Base-by-base conservation (phyloP, 2,329 filamentous ascomycete genomes). In the Aspergillus uvarum region DNA sequence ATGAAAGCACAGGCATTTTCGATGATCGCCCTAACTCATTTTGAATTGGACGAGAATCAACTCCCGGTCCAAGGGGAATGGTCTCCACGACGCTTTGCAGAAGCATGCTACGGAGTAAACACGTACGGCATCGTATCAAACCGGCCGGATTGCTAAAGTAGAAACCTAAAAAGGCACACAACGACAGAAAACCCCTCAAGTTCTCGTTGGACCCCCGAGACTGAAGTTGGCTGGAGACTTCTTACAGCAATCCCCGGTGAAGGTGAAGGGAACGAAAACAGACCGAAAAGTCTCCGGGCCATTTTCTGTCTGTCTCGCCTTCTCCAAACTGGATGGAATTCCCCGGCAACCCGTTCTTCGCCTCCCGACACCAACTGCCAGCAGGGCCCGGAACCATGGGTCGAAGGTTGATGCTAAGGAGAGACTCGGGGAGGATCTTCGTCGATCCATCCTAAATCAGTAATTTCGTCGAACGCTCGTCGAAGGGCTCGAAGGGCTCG, bases 391-490 rank as follows among this genome's bases (percentile, higher is more conserved):
- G 42, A 55, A 55, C 53, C 53, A 48, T 24, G 53, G 53, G 48
- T 48, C 26, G 7, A 12, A 5, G 11, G 24, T 21, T 8, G 47
- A 42, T 38, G 24, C 16, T 24, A 47, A 8, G 10, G 29, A 24
- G 32, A 16, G 14, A 35, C 32, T 12, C 11, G 14, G 32, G 32
- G 32, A 16, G 14, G n/a, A 19, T 35, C 44, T 54, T 16, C 51
- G 57, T 59, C 47, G 57, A 59, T 59, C 57, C 47, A 51, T 51
- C 58, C 52, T 49, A 52, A 59, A 48, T 12, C 5, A 44, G 58
- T n/a, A 59, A 59, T 59, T 48, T 51, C 53, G 48, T 54, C 54
- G 58, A 59, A 59, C 44, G 21, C 42, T 31, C 53, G 53, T 55
- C 24, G 53, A 55, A 55, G 44, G 22, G 14, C 53, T 55, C 24